These are phyloP conservation scores for Myriangium duriaei DNA, from an alignment of 2,329 filamentous ascomycete species.

Conservation along the genomic window DNA sequence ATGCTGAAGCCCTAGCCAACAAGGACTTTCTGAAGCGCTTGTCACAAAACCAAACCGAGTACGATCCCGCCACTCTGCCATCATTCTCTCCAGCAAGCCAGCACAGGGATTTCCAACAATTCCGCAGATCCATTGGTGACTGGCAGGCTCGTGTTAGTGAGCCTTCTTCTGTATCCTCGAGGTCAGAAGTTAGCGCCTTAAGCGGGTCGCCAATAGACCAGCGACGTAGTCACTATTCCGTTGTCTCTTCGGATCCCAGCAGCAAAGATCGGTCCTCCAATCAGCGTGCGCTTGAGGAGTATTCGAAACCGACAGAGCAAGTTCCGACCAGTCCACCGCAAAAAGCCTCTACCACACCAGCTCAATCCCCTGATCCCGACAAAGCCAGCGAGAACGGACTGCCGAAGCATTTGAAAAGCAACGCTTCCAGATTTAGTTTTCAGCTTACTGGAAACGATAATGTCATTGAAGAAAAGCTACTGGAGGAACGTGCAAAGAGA, in stretches of 20 bases:
- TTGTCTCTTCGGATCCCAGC: constrained; percentile 7
- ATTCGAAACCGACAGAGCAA: background rate
- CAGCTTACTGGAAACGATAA: constrained; percentile 62
- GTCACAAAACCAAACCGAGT: constrained; percentile 22
- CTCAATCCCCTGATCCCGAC: background rate
- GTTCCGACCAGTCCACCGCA: background rate
- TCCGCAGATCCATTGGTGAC: constrained; percentile 4
- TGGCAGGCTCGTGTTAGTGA: constrained; percentile 13
- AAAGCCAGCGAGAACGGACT: constrained; percentile 11
- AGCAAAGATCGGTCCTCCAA: constrained; percentile 4
- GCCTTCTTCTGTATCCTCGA: constrained; percentile 14
- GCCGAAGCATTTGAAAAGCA: constrained; percentile 43
- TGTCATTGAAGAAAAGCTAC: constrained; percentile 48
- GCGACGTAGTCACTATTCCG: constrained; percentile 8
- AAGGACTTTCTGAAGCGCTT: constrained; percentile 35
- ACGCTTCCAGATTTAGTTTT: constrained; percentile 69
- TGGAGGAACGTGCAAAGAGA: constrained; percentile 61
- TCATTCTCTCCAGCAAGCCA: constrained; percentile 24
- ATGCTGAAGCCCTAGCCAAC: constrained; percentile 36
- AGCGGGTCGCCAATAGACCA: constrained; percentile 5
- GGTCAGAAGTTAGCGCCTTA: constrained; percentile 11
- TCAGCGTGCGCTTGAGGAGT: background rate
- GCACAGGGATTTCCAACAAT: constrained; percentile 17
- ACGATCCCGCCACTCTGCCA: constrained; percentile 21
- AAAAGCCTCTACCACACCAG: background rate